These are phyloP conservation scores for Phytophthora palmivora DNA, from an alignment of 352 stramenopile genomes.

Conservation along the genomic window DNA sequence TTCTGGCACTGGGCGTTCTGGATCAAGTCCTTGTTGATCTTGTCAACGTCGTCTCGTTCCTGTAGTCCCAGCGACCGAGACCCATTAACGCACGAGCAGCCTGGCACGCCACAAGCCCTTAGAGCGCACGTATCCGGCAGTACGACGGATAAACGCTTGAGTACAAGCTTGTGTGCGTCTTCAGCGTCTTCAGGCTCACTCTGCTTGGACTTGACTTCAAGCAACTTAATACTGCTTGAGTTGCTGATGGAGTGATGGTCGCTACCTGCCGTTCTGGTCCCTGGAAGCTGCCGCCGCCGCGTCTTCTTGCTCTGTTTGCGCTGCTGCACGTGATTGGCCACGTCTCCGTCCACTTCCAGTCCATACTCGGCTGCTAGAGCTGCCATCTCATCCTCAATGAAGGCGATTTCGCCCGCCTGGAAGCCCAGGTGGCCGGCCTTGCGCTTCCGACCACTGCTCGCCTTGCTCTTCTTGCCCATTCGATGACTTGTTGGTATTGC, in stretches of 20 bases:
- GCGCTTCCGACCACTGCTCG: conserved; percentile 52
- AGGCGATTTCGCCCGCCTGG: conserved; percentile 77
- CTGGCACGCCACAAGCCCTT: conserved; percentile 61
- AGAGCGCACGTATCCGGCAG: conserved; percentile 64
- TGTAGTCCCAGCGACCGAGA: conserved; percentile 43
- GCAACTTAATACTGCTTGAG: conserved; percentile 8
- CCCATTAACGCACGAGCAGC: conserved; percentile 65
- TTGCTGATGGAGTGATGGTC: conserved; percentile 1
- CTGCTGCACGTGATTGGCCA: conserved; percentile 63
- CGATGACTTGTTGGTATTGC: no score
- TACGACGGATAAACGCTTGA: conserved; percentile 50
- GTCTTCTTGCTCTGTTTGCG: conserved; percentile 65
- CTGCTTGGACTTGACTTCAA: conserved; percentile 15
- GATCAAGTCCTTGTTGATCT: conserved; percentile 42
- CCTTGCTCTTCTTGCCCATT: conserved; percentile 35
- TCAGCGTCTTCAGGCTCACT: conserved; percentile 28
- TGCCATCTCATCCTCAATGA: conserved; percentile 89
- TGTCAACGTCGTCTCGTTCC: conserved; percentile 21
- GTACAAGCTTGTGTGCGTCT: conserved; percentile 53
- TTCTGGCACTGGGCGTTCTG: conserved; percentile 53
- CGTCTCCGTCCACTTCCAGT: conserved; percentile 71
- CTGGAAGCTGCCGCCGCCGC: conserved; percentile 17
- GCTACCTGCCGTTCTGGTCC: background rate
- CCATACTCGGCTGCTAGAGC: conserved; percentile 82
- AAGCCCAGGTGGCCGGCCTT: conserved; percentile 80